Evolutionary conservation across 371 early-diverging fungal genomes (phyloP).

Genomic region (Haplosporangium sp.): DNA sequence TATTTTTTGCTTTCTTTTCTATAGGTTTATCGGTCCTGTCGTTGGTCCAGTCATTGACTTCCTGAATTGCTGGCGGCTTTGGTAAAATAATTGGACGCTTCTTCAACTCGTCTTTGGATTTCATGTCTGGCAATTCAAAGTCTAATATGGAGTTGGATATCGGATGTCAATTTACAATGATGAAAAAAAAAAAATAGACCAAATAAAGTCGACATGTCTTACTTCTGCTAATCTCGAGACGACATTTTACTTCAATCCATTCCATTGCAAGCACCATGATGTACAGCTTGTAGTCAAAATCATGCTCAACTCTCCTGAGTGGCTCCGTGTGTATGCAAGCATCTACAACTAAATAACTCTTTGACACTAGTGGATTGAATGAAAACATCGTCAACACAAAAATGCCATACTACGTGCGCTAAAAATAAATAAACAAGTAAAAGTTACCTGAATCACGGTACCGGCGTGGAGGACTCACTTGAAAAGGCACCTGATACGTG

Average conservation of each 20-base stretch:
- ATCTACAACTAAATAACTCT: slow-evolving; percentile 69
- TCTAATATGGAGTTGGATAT: slow-evolving; percentile 52
- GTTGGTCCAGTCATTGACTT: slow-evolving; percentile 7
- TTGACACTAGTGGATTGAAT: slow-evolving; percentile 44
- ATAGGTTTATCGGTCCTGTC: background rate
- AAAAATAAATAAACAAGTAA: background rate
- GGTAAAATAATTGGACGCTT: slow-evolving; percentile 67
- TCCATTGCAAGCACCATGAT: slow-evolving; percentile 75
- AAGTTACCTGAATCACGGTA: slow-evolving; percentile 61
- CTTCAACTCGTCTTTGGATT: slow-evolving; percentile 71
- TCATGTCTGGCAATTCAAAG: slow-evolving; percentile 69
- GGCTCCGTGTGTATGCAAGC: slow-evolving; percentile 77
- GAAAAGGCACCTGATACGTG: slow-evolving; percentile 75
- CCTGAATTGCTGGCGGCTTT: slow-evolving; percentile 64
- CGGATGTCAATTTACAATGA: background rate
- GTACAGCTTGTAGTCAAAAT: slow-evolving; percentile 73
- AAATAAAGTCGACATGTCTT: background rate
- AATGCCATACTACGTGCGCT: background rate
- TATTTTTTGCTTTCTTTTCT: background rate
- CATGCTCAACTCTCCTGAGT: slow-evolving; percentile 62
- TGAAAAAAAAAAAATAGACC: background rate
- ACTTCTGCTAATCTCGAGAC: slow-evolving; percentile 44
- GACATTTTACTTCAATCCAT: slow-evolving; percentile 72
- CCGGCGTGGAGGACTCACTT: slow-evolving; percentile 61
- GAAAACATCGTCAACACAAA: background rate